These are phyloP conservation scores for Henckelia pumila DNA, from an alignment of 257 asterid genomes.

Conservation along the genomic window DNA sequence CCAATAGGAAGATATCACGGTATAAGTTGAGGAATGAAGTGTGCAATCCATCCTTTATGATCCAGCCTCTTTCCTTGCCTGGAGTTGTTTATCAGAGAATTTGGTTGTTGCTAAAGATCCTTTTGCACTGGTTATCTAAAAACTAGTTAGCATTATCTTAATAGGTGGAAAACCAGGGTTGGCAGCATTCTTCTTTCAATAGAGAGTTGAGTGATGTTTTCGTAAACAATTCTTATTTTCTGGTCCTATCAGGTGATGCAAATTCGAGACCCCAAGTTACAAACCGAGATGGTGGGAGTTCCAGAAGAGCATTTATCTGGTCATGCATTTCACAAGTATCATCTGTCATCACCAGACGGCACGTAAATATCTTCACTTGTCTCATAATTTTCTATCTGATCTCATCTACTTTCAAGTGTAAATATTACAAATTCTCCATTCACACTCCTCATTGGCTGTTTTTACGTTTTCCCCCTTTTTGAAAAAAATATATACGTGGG, in stretches of 20 bases:
- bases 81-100: background rate
- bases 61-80: background rate
- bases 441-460: conserved; percentile 20
- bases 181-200: background rate
- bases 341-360: conserved; percentile 85
- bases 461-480: background rate
- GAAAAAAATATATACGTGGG: background rate
- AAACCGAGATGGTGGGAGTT: conserved; percentile 87
- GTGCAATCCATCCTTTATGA: background rate
- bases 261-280: conserved; percentile 76
- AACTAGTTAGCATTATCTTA: background rate
- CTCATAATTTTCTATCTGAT: conserved; percentile 1
- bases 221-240: background rate
- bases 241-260: conserved; percentile 51
- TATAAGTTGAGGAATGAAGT: background rate
- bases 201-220: background rate
- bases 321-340: conserved; percentile 94
- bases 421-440: background rate
- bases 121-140: background rate
- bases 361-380: conserved; percentile 45
- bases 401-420: conserved; percentile 14
- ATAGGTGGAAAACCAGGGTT: too few species aligned
- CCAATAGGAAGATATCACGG: background rate
- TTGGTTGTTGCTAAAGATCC: background rate
- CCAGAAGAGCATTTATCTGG: conserved; percentile 84